A percentile compares a stretch with the other conserved stretches of the same genome.
These are phyloP conservation scores for Boletus fagicola DNA, from an alignment of 768 basidiomycete species.

Conservation along the genomic window DNA sequence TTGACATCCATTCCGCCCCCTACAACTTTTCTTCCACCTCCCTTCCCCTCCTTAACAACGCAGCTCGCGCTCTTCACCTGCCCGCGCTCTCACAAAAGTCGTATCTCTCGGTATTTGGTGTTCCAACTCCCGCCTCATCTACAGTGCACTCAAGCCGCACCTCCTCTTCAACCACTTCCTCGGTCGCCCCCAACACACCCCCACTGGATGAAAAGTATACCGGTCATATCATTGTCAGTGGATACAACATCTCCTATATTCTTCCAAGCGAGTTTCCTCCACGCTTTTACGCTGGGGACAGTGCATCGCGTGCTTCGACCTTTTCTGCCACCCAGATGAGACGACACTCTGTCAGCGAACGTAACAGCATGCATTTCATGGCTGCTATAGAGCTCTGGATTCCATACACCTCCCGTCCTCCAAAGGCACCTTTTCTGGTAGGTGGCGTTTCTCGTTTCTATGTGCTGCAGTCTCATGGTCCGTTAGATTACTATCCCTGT, in stretches of 20 bases:
- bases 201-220: constrained; percentile 67
- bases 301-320: constrained; percentile 20
- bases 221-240: constrained; percentile 73
- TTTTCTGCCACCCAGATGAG: constrained; percentile 38
- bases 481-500: constrained; percentile 70
- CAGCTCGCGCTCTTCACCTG: constrained; percentile 66
- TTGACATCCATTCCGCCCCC: constrained; percentile 67
- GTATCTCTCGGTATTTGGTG: constrained; percentile 56
- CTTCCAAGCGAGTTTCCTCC: constrained; percentile 65
- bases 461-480: constrained; percentile 6
- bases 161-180: constrained; percentile 36
- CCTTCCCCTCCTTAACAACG: constrained; percentile 63
- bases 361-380: constrained; percentile 69
- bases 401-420: constrained; percentile 65
- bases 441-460: constrained; percentile 16
- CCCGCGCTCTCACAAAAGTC: constrained; percentile 58
- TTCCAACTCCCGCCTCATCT: constrained; percentile 36
- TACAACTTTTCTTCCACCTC: constrained; percentile 69
- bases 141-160: constrained; percentile 34
- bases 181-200: constrained; percentile 29
- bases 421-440: constrained; percentile 73
- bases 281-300: constrained; percentile 27
- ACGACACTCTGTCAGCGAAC: constrained; percentile 54
- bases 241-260: constrained; percentile 74
- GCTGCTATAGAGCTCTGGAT: constrained; percentile 76